These are phyloP conservation scores for Tillandsia fasciculata DNA, from an alignment of 176 grass and related monocot species.

Conservation along the genomic window DNA sequence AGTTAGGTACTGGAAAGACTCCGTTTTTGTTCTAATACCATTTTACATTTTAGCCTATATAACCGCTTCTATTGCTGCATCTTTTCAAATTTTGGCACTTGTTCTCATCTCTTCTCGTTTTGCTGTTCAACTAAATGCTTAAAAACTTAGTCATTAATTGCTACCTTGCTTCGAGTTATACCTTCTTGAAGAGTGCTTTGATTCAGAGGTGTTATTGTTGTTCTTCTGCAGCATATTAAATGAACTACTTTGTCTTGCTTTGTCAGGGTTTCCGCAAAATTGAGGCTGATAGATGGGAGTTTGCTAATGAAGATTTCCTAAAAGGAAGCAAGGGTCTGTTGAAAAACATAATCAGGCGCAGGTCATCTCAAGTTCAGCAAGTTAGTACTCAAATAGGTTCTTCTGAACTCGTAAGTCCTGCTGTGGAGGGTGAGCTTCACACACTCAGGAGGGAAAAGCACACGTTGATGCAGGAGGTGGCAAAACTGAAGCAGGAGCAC, in stretches of 20 bases:
- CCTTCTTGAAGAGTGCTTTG: too few species aligned
- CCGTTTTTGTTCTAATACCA: too few species aligned
- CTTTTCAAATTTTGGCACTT: too few species aligned
- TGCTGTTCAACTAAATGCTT: too few species aligned
- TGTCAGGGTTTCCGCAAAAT: conserved; percentile 83
- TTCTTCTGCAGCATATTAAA: conserved; percentile 4
- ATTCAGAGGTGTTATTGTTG: too few species aligned
- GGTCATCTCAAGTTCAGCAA: conserved; percentile 50
- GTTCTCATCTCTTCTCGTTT: too few species aligned
- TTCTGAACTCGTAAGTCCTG: conserved; percentile 28
- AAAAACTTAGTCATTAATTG: too few species aligned
- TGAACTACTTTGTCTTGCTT: conserved; percentile 3
- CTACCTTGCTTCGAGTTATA: too few species aligned
- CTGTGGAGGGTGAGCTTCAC: conserved; percentile 48
- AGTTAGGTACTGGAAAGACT: too few species aligned
- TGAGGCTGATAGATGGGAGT: conserved; percentile 91
- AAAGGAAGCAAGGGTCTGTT: conserved; percentile 52
- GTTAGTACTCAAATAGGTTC: conserved; percentile 27
- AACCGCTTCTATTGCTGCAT: too few species aligned
- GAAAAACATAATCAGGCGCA: conserved; percentile 75
- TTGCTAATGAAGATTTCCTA: conserved; percentile 76
- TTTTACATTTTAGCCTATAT: too few species aligned
- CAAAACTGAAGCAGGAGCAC: conserved; percentile 59
- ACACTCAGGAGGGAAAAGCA: conserved; percentile 49
- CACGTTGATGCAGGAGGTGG: conserved; percentile 49